Base-by-base conservation (phyloP, 192 early-diverging fungal genomes). In the Coemansia sp. region DNA sequence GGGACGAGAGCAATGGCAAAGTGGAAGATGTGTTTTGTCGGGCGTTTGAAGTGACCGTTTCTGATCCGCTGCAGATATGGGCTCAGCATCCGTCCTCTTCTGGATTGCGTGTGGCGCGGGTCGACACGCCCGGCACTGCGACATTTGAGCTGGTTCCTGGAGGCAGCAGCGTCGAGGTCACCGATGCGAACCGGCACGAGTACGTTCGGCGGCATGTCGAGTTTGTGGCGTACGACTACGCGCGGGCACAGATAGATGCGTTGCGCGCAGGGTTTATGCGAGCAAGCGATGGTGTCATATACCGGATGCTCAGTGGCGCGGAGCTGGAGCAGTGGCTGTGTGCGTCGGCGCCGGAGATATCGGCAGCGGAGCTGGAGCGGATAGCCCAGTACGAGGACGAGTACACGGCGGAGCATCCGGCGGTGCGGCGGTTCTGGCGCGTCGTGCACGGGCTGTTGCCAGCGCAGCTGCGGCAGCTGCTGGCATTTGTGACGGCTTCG, bases 401-500 rank as follows among this genome's bases (percentile, higher is more conserved):
- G 15, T 95, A 90, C 60, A 58, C 69, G 20, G 49, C 77, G 0
- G 71, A 66, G 2, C 91, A 97, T 58, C 69, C 61, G 1, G 66
- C 84, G 1, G 89, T 95, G 40, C 63, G 76, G 32, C 47, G 83
- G 58, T 93, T 97, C 72, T 97, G 94, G 94, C 67, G 80, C 5
- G 83, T 94, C 48, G 88, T 92, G 2, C 86, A 86, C 42, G 32
- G 53, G 11, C 62, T 94, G 54, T 56, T 76, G 1, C 60, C 82
- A 7, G 77, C 77, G 23, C 86, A 87, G 34, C 88, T 91, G 57
- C 80, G 84, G 38, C 61, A 87, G 36, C 76, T 97, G 31, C 69
- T 97, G 36, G 68, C 82, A 1, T 97, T 97, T 82, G 94, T 97
- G 3, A 97, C 93, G 6, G 91, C 93, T 3, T 86, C 84, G 26